Base-by-base conservation (phyloP, 2,329 filamentous ascomycete genomes). In the Fusarium aywerte region DNA sequence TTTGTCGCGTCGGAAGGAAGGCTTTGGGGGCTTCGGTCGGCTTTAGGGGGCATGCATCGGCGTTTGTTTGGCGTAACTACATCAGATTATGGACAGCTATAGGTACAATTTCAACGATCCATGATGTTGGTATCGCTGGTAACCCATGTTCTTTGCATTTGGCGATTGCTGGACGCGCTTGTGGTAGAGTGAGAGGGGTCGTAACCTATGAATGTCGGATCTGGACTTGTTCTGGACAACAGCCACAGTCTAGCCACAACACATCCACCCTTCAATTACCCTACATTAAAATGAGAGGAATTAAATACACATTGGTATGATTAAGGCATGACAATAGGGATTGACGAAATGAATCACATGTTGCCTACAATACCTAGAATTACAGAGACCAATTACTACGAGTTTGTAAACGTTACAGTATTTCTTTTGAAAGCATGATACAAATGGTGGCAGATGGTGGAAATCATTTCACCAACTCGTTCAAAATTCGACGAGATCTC, bases 61-160 rank as follows among this genome's bases (percentile, higher is more conserved):
- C 11, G 5, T 47, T 18, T 5, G 18, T 21, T 33, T 31, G 23
- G n/a, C 43, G 42, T 25, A 47, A 13, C n/a, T 21, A 57, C 16
- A 21, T 32, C 4, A 31, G 16, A 8, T 63, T 20, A 3, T 36
- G 15, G 1, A 45, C 5, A 35, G n/a, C 6, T 25, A 51, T 56
- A 27, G 25, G 12, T 20, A 11, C 10, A 15, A 7, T 4, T 6
- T 23, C 0, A 2, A 2, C 29, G 5, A 0, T 33, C 0, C 1
- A 10, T 2, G 12, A 12, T 7, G 15, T 3, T 1, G 16, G 12
- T 13, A n/a, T 15, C 20, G 11, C 9, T 1, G 4, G 21, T 1
- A 18, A 8, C 12, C 23, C 2, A 5, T 2, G 7, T 11, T 3
- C 15, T 18, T 10, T 5, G 2, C 35, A 48, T 56, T 4, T 23